A percentile compares a stretch with the other conserved stretches of the same genome.
These are phyloP conservation scores for Auriscalpium orientale DNA, from an alignment of 768 basidiomycete genomes.

Conservation along the genomic window DNA sequence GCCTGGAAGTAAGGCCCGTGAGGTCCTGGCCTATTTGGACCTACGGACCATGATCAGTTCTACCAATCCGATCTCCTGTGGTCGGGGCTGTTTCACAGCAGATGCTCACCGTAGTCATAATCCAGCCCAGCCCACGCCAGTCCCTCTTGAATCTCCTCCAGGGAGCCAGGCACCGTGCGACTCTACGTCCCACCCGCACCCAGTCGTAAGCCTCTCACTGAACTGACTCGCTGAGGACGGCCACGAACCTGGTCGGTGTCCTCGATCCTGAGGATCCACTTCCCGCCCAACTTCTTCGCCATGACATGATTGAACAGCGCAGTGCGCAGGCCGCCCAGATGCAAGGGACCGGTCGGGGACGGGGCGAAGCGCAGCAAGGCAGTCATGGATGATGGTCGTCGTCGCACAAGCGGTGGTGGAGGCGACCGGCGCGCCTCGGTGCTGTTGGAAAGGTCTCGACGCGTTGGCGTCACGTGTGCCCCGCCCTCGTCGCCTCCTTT, in stretches of 20 bases:
- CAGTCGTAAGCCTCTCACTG: background rate
- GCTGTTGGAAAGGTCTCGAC: background rate
- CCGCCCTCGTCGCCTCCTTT: background rate
- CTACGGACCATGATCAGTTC: conserved; percentile 28
- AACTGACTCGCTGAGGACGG: background rate
- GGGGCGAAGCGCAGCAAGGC: conserved; percentile 85
- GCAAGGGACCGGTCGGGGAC: conserved; percentile 90
- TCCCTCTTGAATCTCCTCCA: conserved; percentile 69
- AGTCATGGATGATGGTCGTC: background rate
- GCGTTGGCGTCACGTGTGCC: background rate
- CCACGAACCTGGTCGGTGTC: conserved; percentile 86
- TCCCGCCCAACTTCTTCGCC: conserved; percentile 73
- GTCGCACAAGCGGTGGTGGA: background rate
- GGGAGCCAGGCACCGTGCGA: conserved; percentile 74
- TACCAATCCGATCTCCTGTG: background rate
- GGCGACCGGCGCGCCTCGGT: background rate
- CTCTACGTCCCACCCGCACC: conserved; percentile 37
- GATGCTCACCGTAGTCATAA: conserved; percentile 76
- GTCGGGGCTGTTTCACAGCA: background rate
- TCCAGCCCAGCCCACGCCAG: conserved; percentile 88
- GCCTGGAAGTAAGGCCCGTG: conserved; percentile 88
- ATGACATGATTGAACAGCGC: conserved; percentile 89
- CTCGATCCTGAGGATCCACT: conserved; percentile 89
- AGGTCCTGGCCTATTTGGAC: conserved; percentile 68
- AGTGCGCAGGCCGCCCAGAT: conserved; percentile 91